Evolutionary conservation across 2,329 filamentous ascomycete genomes (phyloP), one percentile per base, ranked within the genome.

Genomic region (Aspergillus sp.): DNA sequence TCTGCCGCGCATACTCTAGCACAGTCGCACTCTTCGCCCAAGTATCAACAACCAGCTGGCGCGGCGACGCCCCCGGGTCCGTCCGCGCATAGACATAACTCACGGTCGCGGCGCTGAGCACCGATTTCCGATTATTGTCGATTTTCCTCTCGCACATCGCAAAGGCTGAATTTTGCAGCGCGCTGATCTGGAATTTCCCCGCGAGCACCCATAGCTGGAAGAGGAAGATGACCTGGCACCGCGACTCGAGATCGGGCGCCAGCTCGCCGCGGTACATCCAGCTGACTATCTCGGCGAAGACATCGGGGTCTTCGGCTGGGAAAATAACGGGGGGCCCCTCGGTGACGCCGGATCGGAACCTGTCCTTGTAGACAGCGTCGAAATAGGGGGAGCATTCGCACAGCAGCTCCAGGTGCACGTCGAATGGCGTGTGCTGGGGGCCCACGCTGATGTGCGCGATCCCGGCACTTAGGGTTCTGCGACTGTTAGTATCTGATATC

Each of bases 321-420:
- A n/a, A 36, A 9, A 30, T 30, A 11, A 30, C 26, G 1, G 26
- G 26, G 1, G 26, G 26, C 1, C 26, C 26, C 9, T 30, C 26
- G 26, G 8, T 30, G 26, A 30, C 26, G 26, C 26, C 26, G 4
- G 26, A 30, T 1, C 26, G 26, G 3, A 9, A 8, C 1, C 26
- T 30, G 9, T 30, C 26, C 9, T 9, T 30, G 26, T 30, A 30
- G 26, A 30, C 26, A 3, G 26, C 26, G 24, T 55, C 38, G 44
- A 55, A 55, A 13, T 43, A 49, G 1, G 53, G 24, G 4, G 53
- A 55, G 11, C 44, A 30, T 8, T 55, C 36, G 17, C 44, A 48
- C 11, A 55, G n/a, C 13, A 55, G 53, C 24, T 55, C 53, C 6
- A 48, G 22, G 36, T 55, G 53, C 22, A 49, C 32, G 17, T 48